phyloP scores from a whole-genome alignment of 2,329 filamentous ascomycete species.

The Fusarium heterosporum region DNA sequence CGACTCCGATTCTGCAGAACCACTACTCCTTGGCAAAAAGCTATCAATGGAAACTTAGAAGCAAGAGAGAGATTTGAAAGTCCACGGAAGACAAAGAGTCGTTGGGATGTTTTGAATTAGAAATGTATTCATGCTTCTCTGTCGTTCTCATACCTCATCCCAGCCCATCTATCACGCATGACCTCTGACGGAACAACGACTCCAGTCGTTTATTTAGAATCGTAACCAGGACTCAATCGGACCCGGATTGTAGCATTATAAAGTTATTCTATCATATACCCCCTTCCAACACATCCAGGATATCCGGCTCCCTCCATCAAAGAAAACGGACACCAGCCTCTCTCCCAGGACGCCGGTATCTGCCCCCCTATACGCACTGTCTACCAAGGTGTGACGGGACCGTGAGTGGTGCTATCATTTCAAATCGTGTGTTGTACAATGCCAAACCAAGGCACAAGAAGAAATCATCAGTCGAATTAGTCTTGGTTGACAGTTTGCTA shows the following conservation, averaged over 20 bases:
- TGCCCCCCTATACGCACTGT: conserved; percentile 41
- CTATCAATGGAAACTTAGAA: conserved; percentile 42
- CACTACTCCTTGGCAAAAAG: conserved; percentile 38
- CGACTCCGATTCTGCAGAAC: conserved; percentile 32
- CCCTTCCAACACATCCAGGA: conserved; percentile 7
- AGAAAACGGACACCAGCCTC: conserved; percentile 11
- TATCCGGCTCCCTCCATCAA: conserved; percentile 12
- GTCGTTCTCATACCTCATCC: neutral
- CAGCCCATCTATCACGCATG: neutral
- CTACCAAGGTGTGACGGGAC: conserved; percentile 47
- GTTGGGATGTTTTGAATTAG: neutral
- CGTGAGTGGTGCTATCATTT: conserved; percentile 47
- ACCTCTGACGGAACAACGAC: neutral
- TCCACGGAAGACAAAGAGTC: neutral
- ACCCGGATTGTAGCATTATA: conserved; percentile 45
- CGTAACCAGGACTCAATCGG: conserved; percentile 41
- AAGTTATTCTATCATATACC: conserved; percentile 45
- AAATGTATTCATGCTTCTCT: neutral
- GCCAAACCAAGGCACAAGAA: conserved; percentile 36
- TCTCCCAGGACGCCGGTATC: conserved; percentile 41
- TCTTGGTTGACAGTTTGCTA: conserved; percentile 55
- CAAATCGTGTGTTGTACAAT: conserved; percentile 52
- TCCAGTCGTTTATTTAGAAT: conserved; percentile 32
- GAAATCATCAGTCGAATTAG: conserved; percentile 40
- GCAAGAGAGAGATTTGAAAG: conserved; percentile 8